Evolutionary conservation across 805 yeast species (phyloP), one percentile per base, ranked within the genome.

Genomic region (Saccharomycopsis fodiens): DNA sequence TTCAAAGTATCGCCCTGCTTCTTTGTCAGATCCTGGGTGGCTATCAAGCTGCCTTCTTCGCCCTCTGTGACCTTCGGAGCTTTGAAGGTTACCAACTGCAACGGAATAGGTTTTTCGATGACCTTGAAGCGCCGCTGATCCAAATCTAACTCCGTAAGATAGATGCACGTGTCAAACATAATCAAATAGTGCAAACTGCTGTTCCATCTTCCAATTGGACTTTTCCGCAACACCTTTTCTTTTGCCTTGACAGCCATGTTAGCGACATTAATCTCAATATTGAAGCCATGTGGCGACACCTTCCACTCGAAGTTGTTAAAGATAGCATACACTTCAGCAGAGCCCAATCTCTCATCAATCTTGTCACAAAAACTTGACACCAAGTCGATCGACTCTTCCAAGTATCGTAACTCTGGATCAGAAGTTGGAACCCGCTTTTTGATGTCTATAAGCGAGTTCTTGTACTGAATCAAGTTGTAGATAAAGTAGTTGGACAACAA

Each of bases 61-160:
- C 36, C 12, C 5, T 47, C 47, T 4, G 20, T 13, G 4, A 27
- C 37, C 12, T 46, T 46, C 12, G 50, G 38, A 16, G 44, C 25
- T 17, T 46, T 48, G 21, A 20, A 43, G 13, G 10, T 7, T 7
- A 46, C 40, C 22, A 50, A 36, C 23, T 46, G 36, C 6, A 50
- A 31, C 34, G 53, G 48, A 35, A 50, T 41, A 16, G 53, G 53
- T 20, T 44, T 50, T 10, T 46, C 43, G 4, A 46, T 35, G 12
- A 50, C 39, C 23, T 27, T 23, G 34, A 38, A 50, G 16, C 31
- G 43, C 22, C 45, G 43, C 13, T 17, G 32, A 12, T 46, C 48
- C 4, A 34, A 13, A 34, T 50, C 51, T 5, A 43, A 10, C 31
- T 50, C 48, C 2, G 50, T 34, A 19, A 50, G 27, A 17, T 46